Percentiles rank a stretch among this genome's conserved stretches.
Evolutionary conservation across 1,284 basidiomycete species (phyloP).

Genomic region (Hymenochaete sp.): DNA sequence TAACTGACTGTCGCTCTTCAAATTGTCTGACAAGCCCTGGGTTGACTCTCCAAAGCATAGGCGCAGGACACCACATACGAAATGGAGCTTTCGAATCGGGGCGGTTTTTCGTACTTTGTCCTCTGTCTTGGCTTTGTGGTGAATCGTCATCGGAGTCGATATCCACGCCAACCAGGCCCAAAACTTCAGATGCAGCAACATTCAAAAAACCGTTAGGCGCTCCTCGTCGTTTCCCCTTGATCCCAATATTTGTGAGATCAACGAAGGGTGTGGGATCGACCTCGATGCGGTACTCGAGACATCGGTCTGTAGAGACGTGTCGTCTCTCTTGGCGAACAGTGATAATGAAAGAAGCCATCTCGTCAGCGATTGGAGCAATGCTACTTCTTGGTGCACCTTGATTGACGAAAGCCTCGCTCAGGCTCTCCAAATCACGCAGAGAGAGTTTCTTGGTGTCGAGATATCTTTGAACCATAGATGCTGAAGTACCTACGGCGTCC

Average conservation of each 20-base stretch:
- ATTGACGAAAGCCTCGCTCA: constrained; percentile 38
- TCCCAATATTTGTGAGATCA: constrained; percentile 49
- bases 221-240: constrained; percentile 50
- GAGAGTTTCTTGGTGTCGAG: constrained; percentile 37
- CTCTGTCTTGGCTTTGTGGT: constrained; percentile 2
- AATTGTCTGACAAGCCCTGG: constrained; percentile 30
- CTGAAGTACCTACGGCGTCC: constrained; percentile 33
- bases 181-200: too few relatives aligned
- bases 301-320: constrained; percentile 59
- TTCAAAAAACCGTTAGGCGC: constrained; percentile 19
- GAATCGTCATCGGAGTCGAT: constrained; percentile 21
- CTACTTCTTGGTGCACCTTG: constrained; percentile 21
- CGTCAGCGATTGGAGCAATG: constrained; percentile 30
- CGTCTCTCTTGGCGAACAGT: constrained; percentile 37
- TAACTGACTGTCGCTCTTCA: constrained; percentile 4
- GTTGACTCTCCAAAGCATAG: constrained; percentile 38
- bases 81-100: constrained; percentile 28
- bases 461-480: constrained; percentile 25
- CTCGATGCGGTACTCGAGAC: constrained; percentile 68
- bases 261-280: constrained; percentile 59
- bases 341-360: constrained; percentile 33
- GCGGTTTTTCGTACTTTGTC: constrained; percentile 21
- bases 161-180: constrained; percentile 5
- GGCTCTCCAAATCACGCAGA: constrained; percentile 45
- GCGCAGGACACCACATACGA: constrained; percentile 35